phyloP scores from a whole-genome alignment of 2,329 filamentous ascomycete species.

The Rutstroemia sp. region DNA sequence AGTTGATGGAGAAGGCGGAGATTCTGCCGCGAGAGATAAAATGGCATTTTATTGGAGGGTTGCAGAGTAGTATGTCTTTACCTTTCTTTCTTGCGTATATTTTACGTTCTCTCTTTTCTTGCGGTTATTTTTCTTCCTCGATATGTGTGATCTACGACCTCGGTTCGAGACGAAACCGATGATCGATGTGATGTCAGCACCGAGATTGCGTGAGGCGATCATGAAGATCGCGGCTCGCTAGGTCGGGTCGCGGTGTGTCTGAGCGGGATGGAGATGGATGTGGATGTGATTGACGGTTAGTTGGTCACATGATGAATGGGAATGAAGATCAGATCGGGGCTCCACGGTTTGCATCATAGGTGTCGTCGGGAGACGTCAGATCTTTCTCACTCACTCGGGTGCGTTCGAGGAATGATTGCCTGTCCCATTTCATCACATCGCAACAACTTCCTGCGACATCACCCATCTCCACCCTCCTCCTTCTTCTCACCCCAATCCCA shows the following conservation, averaged over 20 bases:
- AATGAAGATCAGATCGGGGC: too few species aligned
- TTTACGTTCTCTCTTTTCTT: too few species aligned
- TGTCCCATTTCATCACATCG: background rate
- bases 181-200: background rate
- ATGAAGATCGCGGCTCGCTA: background rate
- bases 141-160: background rate
- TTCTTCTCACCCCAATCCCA: background rate
- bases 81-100: background rate
- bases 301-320: background rate
- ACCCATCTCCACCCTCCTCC: background rate
- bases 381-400: too few species aligned
- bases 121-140: too few species aligned
- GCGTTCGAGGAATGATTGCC: too few species aligned
- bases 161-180: background rate
- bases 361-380: too few species aligned
- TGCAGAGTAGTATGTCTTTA: conserved; percentile 62
- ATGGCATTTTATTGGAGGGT: conserved; percentile 95
- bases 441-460: background rate
- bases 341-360: too few species aligned
- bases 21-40: conserved; percentile 68
- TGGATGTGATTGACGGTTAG: background rate
- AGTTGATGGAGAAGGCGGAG: conserved; percentile 77
- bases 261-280: background rate
- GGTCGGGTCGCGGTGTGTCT: background rate
- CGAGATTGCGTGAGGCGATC: background rate